phyloP scores from a whole-genome alignment of 73 alveolate genomes.

The Effrenium voratum region DNA sequence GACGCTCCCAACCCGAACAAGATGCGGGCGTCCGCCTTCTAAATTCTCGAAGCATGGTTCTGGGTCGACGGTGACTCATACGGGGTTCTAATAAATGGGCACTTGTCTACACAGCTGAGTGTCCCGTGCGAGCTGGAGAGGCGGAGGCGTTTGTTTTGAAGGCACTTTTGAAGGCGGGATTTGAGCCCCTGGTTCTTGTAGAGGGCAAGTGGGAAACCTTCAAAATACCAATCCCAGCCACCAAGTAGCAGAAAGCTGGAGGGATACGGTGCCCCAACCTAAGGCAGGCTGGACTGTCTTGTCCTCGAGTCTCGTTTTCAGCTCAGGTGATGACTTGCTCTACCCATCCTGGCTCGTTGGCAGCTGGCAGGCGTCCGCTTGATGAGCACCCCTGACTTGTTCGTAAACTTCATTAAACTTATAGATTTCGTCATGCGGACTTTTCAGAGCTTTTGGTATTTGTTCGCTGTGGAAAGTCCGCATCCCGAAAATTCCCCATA shows the following conservation, averaged over 20 bases:
- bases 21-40: too few relatives aligned
- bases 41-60: too few relatives aligned
- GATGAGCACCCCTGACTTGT: too few relatives aligned
- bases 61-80: too few relatives aligned
- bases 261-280: neutral
- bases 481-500: neutral
- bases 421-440: neutral
- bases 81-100: too few relatives aligned
- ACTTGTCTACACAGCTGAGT: too few relatives aligned
- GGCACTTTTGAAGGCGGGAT: neutral
- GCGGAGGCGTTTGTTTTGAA: neutral
- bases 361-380: slow-evolving; percentile 13
- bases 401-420: too few relatives aligned
- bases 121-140: too few relatives aligned
- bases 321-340: slow-evolving; percentile 13
- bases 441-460: neutral
- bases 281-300: neutral
- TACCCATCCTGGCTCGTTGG: slow-evolving; percentile 64
- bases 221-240: neutral
- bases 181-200: neutral
- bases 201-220: neutral
- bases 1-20: too few relatives aligned
- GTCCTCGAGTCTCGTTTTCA: neutral
- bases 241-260: neutral
- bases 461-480: neutral